A percentile compares a stretch with the other conserved stretches of the same genome.
Evolutionary conservation across 345 rosid species (phyloP).

Genomic region (Corchorus olitorius): DNA sequence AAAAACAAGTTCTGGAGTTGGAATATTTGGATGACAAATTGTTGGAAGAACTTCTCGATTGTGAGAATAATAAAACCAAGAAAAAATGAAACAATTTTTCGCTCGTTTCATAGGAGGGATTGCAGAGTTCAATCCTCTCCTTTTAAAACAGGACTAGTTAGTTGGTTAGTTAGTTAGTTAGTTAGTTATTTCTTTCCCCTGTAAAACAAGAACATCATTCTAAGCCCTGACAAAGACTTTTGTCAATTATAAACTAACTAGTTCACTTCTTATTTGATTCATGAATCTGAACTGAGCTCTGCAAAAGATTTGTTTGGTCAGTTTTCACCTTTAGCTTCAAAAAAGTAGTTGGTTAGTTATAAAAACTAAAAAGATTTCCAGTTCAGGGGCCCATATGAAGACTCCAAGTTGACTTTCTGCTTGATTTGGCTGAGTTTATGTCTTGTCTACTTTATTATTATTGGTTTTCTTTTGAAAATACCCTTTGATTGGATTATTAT

Average conservation of each 20-base stretch:
- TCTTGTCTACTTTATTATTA: background rate
- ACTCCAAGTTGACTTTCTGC: background rate
- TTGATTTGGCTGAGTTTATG: background rate
- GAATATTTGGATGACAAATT: slow-evolving; percentile 59
- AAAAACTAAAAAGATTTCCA: background rate
- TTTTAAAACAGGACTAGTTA: background rate
- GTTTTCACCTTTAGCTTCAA: background rate
- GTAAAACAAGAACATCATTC: background rate
- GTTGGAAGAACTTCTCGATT: slow-evolving; percentile 58
- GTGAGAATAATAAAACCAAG: slow-evolving; percentile 26
- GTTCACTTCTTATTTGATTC: background rate
- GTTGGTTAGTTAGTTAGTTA: background rate
- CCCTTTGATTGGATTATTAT: background rate
- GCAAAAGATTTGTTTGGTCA: background rate
- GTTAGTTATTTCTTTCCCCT: background rate
- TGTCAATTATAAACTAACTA: background rate
- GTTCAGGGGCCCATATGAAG: background rate
- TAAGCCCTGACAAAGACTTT: background rate
- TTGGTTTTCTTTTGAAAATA: background rate
- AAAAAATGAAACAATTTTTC: slow-evolving; percentile 18
- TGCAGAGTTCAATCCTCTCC: background rate
- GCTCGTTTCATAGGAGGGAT: background rate
- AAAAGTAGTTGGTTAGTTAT: background rate
- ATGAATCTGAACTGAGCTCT: background rate
- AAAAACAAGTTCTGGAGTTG: slow-evolving; percentile 45